A percentile compares a stretch with the other conserved stretches of the same genome.
These are phyloP conservation scores for Aspergillus tanneri DNA, from an alignment of 2,329 filamentous ascomycete species.

Conservation along the genomic window DNA sequence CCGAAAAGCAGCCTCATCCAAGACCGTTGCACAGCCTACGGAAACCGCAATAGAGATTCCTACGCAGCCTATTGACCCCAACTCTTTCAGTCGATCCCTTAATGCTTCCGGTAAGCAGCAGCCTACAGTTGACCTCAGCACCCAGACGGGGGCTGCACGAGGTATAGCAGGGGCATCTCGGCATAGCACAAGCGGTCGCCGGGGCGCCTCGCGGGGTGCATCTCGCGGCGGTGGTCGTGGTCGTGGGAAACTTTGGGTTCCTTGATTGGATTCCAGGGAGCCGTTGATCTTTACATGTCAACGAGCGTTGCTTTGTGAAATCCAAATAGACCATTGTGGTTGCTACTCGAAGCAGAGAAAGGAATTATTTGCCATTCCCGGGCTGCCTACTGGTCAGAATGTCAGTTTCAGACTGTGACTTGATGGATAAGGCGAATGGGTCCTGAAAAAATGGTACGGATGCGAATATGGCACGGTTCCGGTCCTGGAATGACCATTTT, in stretches of 20 bases:
- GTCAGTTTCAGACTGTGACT: slow-evolving; percentile 17
- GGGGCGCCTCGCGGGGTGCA: slow-evolving; percentile 36
- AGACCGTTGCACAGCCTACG: slow-evolving; percentile 23
- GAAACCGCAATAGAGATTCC: slow-evolving; percentile 44
- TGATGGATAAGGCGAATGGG: slow-evolving; percentile 21
- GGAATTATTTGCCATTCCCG: slow-evolving; percentile 18
- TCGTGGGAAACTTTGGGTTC: slow-evolving; percentile 47
- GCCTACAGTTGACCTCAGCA: slow-evolving; percentile 32
- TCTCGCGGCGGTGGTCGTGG: slow-evolving; percentile 39
- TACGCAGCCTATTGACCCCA: slow-evolving; percentile 48
- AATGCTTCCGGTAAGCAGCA: slow-evolving; percentile 29
- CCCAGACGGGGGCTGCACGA: slow-evolving; percentile 35
- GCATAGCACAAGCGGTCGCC: slow-evolving; percentile 31
- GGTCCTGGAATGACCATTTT: slow-evolving; percentile 13
- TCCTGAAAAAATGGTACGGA: slow-evolving; percentile 18
- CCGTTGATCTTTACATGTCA: slow-evolving; percentile 17
- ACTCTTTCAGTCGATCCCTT: slow-evolving; percentile 48
- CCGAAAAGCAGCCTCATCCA: slow-evolving; percentile 32
- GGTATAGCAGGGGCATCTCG: slow-evolving; percentile 37
- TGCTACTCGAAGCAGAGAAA: slow-evolving; percentile 22
- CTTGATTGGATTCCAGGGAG: slow-evolving; percentile 32
- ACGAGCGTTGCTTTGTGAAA: slow-evolving; percentile 25
- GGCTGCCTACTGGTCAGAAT: slow-evolving; percentile 20
- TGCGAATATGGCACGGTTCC: slow-evolving; percentile 19
- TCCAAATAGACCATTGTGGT: slow-evolving; percentile 21